A percentile compares a stretch with the other conserved stretches of the same genome.
These are phyloP conservation scores for Trichoderma pleuroti DNA, from an alignment of 2,329 filamentous ascomycete genomes.

Conservation along the genomic window DNA sequence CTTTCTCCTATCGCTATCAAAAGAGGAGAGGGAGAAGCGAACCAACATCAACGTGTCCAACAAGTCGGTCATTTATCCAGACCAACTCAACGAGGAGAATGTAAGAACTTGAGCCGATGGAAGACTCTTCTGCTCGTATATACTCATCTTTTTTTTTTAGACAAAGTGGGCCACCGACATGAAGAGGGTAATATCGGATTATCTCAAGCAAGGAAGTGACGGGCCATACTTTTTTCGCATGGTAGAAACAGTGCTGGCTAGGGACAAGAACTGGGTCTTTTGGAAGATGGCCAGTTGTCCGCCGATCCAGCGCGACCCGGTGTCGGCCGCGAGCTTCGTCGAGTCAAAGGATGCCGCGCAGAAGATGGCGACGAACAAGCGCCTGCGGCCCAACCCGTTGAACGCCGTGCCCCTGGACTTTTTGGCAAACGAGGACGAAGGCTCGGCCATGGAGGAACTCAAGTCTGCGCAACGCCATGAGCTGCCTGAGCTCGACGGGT, in stretches of 20 bases:
- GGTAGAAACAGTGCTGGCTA: conserved; percentile 90
- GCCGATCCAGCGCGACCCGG: conserved; percentile 71
- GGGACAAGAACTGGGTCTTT: conserved; percentile 97
- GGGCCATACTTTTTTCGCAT: conserved; percentile 94
- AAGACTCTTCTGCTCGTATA: background rate
- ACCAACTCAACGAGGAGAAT: conserved; percentile 79
- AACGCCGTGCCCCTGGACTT: conserved; percentile 76
- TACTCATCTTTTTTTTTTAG: conserved; percentile 36
- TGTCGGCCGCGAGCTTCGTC: conserved; percentile 66
- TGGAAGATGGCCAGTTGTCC: conserved; percentile 97
- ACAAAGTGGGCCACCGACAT: conserved; percentile 80
- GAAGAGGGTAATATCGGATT: conserved; percentile 74
- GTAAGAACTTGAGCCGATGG: conserved; percentile 46
- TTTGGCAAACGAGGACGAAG: conserved; percentile 61
- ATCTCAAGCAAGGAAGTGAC: conserved; percentile 75
- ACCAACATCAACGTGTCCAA: conserved; percentile 65
- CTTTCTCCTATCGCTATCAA: conserved; percentile 86
- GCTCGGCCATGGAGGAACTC: conserved; percentile 63
- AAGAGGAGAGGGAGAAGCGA: conserved; percentile 76
- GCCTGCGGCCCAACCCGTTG: conserved; percentile 64
- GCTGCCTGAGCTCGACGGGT: conserved; percentile 66
- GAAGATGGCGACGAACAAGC: conserved; percentile 66
- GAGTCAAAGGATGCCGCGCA: conserved; percentile 64
- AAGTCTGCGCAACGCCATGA: conserved; percentile 62
- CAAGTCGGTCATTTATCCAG: conserved; percentile 79